Conservation (phyloP, 2,329 filamentous ascomycete genomes). For the Madurella fahalii region DNA sequence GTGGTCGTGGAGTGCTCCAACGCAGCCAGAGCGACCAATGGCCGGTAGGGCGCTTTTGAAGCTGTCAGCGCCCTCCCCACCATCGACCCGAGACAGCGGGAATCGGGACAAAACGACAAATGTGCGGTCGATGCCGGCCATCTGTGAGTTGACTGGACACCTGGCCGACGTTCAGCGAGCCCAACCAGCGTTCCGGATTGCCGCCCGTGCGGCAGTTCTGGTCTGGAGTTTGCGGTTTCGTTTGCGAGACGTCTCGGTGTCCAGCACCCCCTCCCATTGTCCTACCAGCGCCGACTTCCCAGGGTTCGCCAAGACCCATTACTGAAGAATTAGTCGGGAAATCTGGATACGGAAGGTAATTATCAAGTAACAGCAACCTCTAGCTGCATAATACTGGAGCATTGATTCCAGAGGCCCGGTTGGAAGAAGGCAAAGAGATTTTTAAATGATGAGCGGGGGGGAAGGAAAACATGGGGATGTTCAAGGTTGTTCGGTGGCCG, state of each 20-base stretch:
- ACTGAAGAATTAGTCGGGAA: conserved; percentile 9
- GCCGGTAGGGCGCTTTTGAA: background rate
- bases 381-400: conserved; percentile 25
- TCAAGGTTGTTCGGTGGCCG: background rate
- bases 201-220: conserved; percentile 7
- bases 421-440: background rate
- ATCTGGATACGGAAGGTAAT: conserved; percentile 23
- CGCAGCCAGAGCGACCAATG: background rate
- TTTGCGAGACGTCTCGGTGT: conserved; percentile 3
- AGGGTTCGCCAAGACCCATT: conserved; percentile 18
- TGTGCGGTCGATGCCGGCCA: conserved; percentile 1
- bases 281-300: conserved; percentile 1
- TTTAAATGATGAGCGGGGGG: background rate
- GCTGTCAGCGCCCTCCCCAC: background rate
- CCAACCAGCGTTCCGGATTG: conserved; percentile 9
- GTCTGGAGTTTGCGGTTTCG: background rate
- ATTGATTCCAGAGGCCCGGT: background rate
- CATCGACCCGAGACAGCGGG: background rate
- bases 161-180: background rate
- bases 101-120: background rate
- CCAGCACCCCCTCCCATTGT: too few relatives aligned
- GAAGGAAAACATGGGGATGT: conserved; percentile 5
- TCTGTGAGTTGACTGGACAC: background rate
- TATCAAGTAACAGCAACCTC: conserved; percentile 27
- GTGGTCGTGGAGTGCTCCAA: background rate